phyloP scores from a whole-genome alignment of 164 flowering plant species.

The Berberis vulgaris region DNA sequence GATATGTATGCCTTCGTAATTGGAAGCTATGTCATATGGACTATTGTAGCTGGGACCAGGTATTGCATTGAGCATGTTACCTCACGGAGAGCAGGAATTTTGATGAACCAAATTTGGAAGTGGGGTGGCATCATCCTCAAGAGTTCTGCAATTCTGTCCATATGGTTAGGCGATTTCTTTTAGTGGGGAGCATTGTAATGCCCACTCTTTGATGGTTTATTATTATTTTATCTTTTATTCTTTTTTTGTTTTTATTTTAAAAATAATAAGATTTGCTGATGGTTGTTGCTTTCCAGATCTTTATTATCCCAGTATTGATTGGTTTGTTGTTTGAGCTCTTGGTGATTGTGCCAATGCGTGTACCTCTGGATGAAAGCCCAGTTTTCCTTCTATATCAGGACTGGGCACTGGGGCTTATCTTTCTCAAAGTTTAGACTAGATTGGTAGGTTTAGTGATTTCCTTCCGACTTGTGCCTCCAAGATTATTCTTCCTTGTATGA shows the following conservation, averaged over 20 bases:
- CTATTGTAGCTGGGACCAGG: constrained; percentile 74
- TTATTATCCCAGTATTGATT: constrained; percentile 86
- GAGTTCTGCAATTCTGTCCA: constrained; percentile 70
- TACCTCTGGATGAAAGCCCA: constrained; percentile 96
- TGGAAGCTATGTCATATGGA: constrained; percentile 91
- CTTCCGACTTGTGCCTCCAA: background rate
- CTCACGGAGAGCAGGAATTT: constrained; percentile 53
- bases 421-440: constrained; percentile 96
- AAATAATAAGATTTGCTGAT: background rate
- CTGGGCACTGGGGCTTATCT: constrained; percentile 96
- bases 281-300: constrained; percentile 42
- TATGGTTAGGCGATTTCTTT: constrained; percentile 61
- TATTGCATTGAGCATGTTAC: constrained; percentile 64
- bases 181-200: background rate
- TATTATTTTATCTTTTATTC: background rate
- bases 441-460: constrained; percentile 42
- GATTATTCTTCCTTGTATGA: background rate
- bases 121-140: constrained; percentile 79
- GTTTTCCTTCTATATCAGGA: constrained; percentile 97
- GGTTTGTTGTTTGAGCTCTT: constrained; percentile 92
- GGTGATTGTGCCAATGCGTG: constrained; percentile 97
- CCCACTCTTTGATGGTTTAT: background rate
- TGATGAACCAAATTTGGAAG: constrained; percentile 69
- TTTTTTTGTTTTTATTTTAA: background rate
- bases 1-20: constrained; percentile 90